Evolutionary conservation across 441 rosid species (phyloP).

Genomic region (Syzygium malaccense): DNA sequence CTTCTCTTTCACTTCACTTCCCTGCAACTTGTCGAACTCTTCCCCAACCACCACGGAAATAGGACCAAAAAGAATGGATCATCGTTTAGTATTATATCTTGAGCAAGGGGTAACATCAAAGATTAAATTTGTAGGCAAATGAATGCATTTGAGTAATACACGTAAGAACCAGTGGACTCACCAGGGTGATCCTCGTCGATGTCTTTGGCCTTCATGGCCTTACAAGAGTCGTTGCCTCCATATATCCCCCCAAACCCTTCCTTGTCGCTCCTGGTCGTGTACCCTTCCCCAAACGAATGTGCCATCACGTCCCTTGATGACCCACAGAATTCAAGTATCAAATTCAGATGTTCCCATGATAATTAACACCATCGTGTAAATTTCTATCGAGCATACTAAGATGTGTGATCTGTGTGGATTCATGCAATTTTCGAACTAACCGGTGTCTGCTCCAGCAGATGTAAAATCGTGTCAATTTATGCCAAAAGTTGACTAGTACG

Average conservation of each 20-base stretch:
- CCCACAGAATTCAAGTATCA: background rate
- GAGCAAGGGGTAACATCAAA: background rate
- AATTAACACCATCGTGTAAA: no score
- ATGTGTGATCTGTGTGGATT: background rate
- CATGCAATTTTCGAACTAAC: background rate
- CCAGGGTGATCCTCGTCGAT: conserved; percentile 63
- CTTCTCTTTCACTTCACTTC: conserved; percentile 70
- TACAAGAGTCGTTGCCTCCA: conserved; percentile 36
- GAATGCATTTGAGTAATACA: rapidly evolving
- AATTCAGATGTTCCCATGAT: background rate
- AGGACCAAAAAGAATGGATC: background rate
- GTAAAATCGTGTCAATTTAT: background rate
- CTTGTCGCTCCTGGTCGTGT: conserved; percentile 66
- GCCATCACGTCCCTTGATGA: conserved; percentile 52
- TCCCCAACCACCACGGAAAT: background rate
- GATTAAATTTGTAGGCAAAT: rapidly evolving
- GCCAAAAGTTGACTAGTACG: background rate
- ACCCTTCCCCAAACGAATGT: conserved; percentile 75
- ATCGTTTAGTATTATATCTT: background rate
- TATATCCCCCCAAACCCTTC: conserved; percentile 81
- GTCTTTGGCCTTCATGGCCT: conserved; percentile 13
- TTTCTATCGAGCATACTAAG: background rate
- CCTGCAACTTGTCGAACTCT: conserved; percentile 68
- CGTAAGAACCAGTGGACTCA: background rate
- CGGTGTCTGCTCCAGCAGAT: background rate